Percentiles rank a stretch among this genome's conserved stretches.
These are phyloP conservation scores for Vitis rotundifolia DNA, from an alignment of 164 flowering plant genomes.

Conservation along the genomic window DNA sequence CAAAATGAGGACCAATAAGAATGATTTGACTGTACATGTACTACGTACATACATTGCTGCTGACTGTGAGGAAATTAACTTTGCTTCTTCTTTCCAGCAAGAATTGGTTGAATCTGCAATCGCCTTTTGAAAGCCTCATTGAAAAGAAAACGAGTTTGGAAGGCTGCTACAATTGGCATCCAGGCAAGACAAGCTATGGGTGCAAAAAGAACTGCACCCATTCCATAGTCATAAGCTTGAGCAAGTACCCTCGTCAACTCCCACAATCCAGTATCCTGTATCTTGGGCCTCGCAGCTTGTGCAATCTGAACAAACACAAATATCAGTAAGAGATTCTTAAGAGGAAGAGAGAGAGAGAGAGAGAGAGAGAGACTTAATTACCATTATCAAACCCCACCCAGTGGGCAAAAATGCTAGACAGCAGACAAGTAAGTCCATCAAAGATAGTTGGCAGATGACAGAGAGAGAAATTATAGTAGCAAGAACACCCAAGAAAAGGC, in stretches of 20 bases:
- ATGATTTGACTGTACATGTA: not conserved
- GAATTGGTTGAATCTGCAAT: constrained; percentile 81
- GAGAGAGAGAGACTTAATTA: constrained; percentile 25
- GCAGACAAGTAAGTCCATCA: constrained; percentile 70
- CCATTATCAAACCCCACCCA: constrained; percentile 91
- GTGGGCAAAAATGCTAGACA: constrained; percentile 90
- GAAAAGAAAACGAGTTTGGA: constrained; percentile 92
- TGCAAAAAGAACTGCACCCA: constrained; percentile 79
- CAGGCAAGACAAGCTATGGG: constrained; percentile 82
- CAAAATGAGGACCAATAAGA: not conserved
- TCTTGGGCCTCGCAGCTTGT: constrained; percentile 75
- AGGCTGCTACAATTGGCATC: constrained; percentile 86
- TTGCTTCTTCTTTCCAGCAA: constrained; percentile 65
- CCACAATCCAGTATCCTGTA: constrained; percentile 66
- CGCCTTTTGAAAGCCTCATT: constrained; percentile 87
- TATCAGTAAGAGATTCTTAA: not conserved
- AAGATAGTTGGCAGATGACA: constrained; percentile 58
- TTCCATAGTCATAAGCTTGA: constrained; percentile 83
- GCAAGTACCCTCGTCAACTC: constrained; percentile 65
- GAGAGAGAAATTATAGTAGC: constrained; percentile 54
- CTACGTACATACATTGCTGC: not conserved
- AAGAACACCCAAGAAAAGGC: constrained; percentile 65
- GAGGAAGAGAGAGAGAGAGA: not conserved
- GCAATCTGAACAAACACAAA: constrained; percentile 52
- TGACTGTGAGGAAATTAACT: constrained; percentile 6